Conservation (phyloP, 768 basidiomycete genomes). For the Mycena vitilis region DNA sequence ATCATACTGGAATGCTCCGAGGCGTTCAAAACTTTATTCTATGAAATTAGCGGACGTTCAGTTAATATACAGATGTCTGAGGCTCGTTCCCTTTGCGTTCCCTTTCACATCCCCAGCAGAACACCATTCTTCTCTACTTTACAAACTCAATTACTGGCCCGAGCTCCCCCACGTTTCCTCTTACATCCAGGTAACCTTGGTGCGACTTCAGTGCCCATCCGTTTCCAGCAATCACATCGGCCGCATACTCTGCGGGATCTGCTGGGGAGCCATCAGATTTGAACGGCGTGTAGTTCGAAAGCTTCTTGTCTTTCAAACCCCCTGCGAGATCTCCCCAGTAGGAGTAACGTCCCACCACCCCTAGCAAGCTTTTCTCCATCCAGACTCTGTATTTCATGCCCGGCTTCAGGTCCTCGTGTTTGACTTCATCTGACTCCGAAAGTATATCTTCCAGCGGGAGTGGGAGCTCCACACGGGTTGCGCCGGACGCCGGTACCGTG, state of each 20-base stretch:
- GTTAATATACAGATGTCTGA: too few relatives aligned
- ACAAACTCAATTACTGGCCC: too few relatives aligned
- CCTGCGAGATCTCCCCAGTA: slow-evolving; percentile 9
- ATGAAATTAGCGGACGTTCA: not conserved
- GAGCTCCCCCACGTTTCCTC: too few relatives aligned
- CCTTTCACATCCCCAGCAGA: too few relatives aligned
- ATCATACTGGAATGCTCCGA: slow-evolving; percentile 45
- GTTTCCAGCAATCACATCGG: too few relatives aligned
- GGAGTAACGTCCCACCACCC: not conserved
- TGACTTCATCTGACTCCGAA: not conserved
- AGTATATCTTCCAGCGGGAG: not conserved
- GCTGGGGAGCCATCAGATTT: too few relatives aligned
- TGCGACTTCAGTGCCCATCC: too few relatives aligned
- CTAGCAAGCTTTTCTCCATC: too few relatives aligned
- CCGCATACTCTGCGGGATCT: too few relatives aligned
- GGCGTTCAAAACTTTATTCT: slow-evolving; percentile 41
- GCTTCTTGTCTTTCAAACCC: slow-evolving; percentile 9
- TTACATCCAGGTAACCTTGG: too few relatives aligned
- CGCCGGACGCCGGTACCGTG: not conserved
- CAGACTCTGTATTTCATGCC: not conserved
- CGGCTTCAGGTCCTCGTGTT: not conserved
- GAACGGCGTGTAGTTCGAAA: not conserved
- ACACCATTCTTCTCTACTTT: too few relatives aligned
- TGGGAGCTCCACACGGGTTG: slow-evolving; percentile 1
- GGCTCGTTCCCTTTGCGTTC: too few relatives aligned